phyloP scores from a whole-genome alignment of 1,284 basidiomycete genomes.

The Ustilago sp. region DNA sequence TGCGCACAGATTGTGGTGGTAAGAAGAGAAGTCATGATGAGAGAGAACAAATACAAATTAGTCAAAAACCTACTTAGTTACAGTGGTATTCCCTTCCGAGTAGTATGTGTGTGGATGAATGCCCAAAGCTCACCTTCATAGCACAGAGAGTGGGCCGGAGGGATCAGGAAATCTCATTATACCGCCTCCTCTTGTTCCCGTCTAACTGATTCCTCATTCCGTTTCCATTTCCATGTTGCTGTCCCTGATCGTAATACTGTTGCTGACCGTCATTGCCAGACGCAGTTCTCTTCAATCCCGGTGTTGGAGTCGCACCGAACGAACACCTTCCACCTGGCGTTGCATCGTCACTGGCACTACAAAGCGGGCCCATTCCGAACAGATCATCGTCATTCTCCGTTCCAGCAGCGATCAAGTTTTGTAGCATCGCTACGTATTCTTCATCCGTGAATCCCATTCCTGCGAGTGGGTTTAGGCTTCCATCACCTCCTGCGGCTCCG shows the following conservation, averaged over 20 bases:
- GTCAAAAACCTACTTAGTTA: not conserved
- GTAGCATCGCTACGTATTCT: constrained; percentile 65
- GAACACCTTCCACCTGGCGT: constrained; percentile 3
- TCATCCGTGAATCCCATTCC: constrained; percentile 65
- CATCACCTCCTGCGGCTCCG: constrained; percentile 21
- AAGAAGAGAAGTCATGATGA: not conserved
- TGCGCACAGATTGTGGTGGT: not conserved
- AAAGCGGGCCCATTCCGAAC: not conserved
- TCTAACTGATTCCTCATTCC: not conserved
- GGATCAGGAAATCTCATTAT: constrained; percentile 68
- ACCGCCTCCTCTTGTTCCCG: constrained; percentile 16
- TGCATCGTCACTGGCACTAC: not conserved
- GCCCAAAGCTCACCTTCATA: no score
- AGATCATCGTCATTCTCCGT: constrained; percentile 41
- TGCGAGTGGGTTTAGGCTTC: constrained; percentile 56
- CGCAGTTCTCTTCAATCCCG: constrained; percentile 1
- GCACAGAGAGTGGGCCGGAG: not conserved
- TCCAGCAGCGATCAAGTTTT: constrained; percentile 62
- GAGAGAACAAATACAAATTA: not conserved
- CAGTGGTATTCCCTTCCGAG: not conserved
- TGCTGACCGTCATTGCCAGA: constrained; percentile 1
- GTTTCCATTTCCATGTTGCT: not conserved
- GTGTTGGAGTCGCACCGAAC: not conserved
- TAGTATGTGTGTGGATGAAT: not conserved
- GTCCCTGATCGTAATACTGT: not conserved